Base-by-base conservation (phyloP, 2,329 filamentous ascomycete genomes). In the Sphaerostilbella broomeana region DNA sequence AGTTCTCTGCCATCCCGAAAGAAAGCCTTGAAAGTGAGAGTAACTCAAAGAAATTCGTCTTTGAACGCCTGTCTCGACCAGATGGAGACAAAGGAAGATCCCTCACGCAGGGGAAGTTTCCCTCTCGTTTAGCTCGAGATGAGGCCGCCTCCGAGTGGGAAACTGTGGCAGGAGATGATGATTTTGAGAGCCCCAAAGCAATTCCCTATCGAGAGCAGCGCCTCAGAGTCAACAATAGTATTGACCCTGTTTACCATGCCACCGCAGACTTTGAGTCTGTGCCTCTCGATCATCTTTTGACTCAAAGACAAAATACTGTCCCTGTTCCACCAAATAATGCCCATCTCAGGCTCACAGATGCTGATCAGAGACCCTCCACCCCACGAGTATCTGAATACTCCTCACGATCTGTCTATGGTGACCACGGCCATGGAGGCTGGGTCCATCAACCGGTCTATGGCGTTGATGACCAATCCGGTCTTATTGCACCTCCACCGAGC, bases 91-190 rank as follows among this genome's bases (percentile, higher is more conserved):
- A n/a, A 12, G 34, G 19, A 10, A 32, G 38, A 25, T 38, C 27
- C 5, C 38, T 32, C 25, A 37, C 38, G 6, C 25, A 35, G 12
- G 20, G 25, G 9, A 35, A 38, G 9, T 18, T 27, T 5, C 22
- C 22, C 20, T 13, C 40, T 13, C 25, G 40, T 1, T 38, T 36
- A 2, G 44, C 44, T 15, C 42, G 49, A 12, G 52, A 56, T 13
- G 47, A 47, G 24, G 43, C 46, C 4, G 35, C 36, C 33, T 59
- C 57, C 3, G 54, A 58, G 16, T 59, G 55, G 56, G 58, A 60
- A 34, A 58, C 56, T 1, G 44, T 57, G 11, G 51, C 47, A 17
- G 44, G 41, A 16, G 53, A 56, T 7, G 55, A 58, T 9, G 54
- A 54, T 16, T 44, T 40, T 17, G 34, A 47, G 19, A 38, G 34